Evolutionary conservation across 345 rosid genomes (phyloP).

Genomic region (Bruguiera sexangula): DNA sequence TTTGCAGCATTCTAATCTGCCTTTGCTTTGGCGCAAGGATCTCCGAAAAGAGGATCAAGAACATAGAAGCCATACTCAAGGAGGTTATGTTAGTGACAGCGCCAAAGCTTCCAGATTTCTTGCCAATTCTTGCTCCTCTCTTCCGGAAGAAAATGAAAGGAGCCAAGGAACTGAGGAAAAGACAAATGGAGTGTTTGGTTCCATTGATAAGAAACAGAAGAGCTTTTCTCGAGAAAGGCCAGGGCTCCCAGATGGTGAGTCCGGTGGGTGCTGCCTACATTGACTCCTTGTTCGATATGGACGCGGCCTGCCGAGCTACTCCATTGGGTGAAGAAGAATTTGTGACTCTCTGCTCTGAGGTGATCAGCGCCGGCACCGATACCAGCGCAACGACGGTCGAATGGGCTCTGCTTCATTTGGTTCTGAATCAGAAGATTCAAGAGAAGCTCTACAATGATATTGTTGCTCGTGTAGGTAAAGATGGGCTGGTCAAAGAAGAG

Average conservation of each 20-base stretch:
- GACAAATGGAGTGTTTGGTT: conserved; percentile 26
- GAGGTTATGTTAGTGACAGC: conserved; percentile 30
- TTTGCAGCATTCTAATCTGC: conserved; percentile 23
- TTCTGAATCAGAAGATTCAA: conserved; percentile 61
- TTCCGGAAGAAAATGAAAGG: conserved; percentile 20
- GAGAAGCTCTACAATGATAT: conserved; percentile 64
- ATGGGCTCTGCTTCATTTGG: conserved; percentile 79
- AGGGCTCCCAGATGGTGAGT: conserved; percentile 25
- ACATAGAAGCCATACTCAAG: conserved; percentile 19
- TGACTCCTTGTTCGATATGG: conserved; percentile 63
- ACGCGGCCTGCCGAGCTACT: conserved; percentile 39
- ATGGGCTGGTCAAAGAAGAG: conserved; percentile 56
- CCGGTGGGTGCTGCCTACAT: conserved; percentile 86
- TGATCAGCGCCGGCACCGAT: conserved; percentile 90
- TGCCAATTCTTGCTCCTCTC: conserved; percentile 24
- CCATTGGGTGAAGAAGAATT: conserved; percentile 63
- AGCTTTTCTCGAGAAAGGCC: conserved; percentile 16
- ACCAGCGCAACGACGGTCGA: conserved; percentile 83
- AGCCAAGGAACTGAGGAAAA: conserved; percentile 22
- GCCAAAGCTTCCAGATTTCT: conserved; percentile 26
- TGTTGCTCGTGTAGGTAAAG: conserved; percentile 48
- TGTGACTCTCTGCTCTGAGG: conserved; percentile 83
- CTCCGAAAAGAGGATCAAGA: conserved; percentile 17
- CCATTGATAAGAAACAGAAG: conserved; percentile 26
- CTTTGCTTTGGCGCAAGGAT: conserved; percentile 34